phyloP scores from a whole-genome alignment of 768 basidiomycete species.

The Hortiboletus campestris region DNA sequence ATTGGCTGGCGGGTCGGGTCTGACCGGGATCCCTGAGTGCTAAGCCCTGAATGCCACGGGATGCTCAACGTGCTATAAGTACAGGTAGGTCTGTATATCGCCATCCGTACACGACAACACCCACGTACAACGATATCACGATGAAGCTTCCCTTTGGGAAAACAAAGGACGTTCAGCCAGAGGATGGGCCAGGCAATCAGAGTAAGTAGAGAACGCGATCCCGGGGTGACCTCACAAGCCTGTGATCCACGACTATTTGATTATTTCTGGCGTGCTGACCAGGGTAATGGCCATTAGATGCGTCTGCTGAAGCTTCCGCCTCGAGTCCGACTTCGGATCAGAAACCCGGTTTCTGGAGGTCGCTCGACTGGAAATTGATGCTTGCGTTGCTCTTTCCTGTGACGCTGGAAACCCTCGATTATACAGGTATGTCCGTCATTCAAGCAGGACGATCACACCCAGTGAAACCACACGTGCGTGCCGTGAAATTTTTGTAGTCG shows the following conservation, averaged over 20 bases:
- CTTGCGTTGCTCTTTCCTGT: slow-evolving; percentile 41
- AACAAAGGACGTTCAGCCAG: background rate
- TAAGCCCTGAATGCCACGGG: background rate
- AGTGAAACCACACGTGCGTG: background rate
- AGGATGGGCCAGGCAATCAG: background rate
- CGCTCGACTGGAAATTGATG: slow-evolving; percentile 30
- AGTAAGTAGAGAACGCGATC: background rate
- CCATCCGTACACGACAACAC: background rate
- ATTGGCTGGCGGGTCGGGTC: background rate
- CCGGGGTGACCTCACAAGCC: background rate
- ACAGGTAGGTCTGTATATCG: background rate
- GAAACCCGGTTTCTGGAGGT: slow-evolving; percentile 26
- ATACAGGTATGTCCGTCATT: slow-evolving; percentile 18
- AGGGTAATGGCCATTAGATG: background rate
- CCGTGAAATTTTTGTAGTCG: slow-evolving; percentile 31
- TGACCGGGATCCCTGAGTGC: background rate
- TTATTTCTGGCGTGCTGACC: background rate
- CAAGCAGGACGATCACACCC: background rate
- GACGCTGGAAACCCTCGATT: slow-evolving; percentile 37
- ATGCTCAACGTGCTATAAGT: background rate
- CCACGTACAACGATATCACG: background rate
- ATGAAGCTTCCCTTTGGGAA: slow-evolving; percentile 16
- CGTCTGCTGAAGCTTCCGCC: background rate
- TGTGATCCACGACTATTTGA: background rate
- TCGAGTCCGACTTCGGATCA: background rate